Percentiles rank a stretch among this genome's conserved stretches.
Conservation (phyloP, 306 rosid genomes). For the Cicer arietinum region DNA sequence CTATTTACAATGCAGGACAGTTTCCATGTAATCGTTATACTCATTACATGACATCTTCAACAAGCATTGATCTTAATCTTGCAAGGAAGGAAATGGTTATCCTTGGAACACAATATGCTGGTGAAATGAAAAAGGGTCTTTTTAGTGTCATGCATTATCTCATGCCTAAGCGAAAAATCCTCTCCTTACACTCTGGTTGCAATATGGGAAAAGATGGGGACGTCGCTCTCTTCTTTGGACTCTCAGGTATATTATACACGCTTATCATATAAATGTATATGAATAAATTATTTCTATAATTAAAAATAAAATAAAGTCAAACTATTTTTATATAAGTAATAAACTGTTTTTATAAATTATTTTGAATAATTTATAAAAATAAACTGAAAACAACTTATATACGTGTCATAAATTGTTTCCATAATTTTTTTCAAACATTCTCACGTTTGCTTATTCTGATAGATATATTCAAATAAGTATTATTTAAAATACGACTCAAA, state of each 20-base stretch:
- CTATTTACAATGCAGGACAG: constrained; percentile 88
- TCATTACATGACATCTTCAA: constrained; percentile 94
- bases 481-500: neutral
- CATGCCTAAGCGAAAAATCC: constrained; percentile 84
- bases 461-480: neutral
- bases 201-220: constrained; percentile 85
- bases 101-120: constrained; percentile 95
- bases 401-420: no score
- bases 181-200: constrained; percentile 91
- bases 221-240: constrained; percentile 95
- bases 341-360: no score
- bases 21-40: constrained; percentile 94
- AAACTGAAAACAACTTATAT: no score
- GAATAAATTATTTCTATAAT: no score
- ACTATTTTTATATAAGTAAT: no score
- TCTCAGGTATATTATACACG: constrained; percentile 64
- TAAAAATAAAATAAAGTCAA: no score
- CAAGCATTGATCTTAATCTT: constrained; percentile 83
- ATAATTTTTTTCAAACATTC: no score
- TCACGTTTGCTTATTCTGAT: no score
- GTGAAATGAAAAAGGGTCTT: constrained; percentile 96
- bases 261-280: no score
- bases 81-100: constrained; percentile 92
- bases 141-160: constrained; percentile 91
- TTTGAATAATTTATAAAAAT: no score